Base-by-base conservation (phyloP, 2,329 filamentous ascomycete genomes). In the Malbranchea zuffiana region DNA sequence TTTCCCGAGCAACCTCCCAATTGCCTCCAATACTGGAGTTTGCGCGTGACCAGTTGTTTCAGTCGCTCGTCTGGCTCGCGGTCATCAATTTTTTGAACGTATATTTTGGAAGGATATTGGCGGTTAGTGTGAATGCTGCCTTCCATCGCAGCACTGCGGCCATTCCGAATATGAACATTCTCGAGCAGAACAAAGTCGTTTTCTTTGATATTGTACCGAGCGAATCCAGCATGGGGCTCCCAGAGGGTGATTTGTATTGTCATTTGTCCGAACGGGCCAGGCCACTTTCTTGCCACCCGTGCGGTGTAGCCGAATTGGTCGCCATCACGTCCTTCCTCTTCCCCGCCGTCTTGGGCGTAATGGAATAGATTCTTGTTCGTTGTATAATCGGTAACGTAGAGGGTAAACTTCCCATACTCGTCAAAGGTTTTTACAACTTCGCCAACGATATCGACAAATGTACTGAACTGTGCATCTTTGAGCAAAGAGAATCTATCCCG, bases 311-410 rank as follows among this genome's bases (percentile, higher is more conserved):
- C 69, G 42, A 62, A 73, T 0, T 62, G 55, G 46, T 80, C 74
- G 3, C 71, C 71, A 31, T 74, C 68, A 26, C 57, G 59, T 4
- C 54, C 54, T 5, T 54, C 54, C 1, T 54, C 46, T 11, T 47
- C 41, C 4, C 52, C 50, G 6, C 62, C 55, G 31, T 57, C 51
- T 3, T 60, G 60, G 3, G 51, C 49, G 40, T 74, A 75, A 23
- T 75, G 58, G 45, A 69, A 78, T 40, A 95, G 76, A 1, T 50
- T 42, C 0, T 65, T 51, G 50, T 95, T 84, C 34, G 73, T 62
- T 0, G 85, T 92, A 55, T 87, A 94, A 57, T 95, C 87, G 0
- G 82, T 81, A 12, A 93, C 63, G 65, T 86, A 86, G 0, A 94
- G 45, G 4, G 75, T 73, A 8, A 72, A 59, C 39, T 60, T 71